phyloP scores from a whole-genome alignment of 176 grass and related monocot genomes.

The Phyllostachys edulis region DNA sequence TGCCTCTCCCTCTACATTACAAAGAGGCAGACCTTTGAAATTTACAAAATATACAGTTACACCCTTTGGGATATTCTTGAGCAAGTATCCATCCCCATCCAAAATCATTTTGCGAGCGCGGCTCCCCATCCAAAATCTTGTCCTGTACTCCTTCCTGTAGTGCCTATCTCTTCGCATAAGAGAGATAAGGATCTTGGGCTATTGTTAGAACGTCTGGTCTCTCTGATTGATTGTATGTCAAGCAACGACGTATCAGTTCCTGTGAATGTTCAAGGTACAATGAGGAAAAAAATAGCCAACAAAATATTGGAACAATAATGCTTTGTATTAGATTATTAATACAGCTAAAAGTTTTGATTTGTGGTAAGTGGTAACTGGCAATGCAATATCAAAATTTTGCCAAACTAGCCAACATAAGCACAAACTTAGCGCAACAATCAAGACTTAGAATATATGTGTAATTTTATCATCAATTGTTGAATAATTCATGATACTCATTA shows the following conservation, averaged over 20 bases:
- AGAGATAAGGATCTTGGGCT: slow-evolving; percentile 90
- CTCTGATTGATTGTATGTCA: slow-evolving; percentile 96
- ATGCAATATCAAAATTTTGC: slow-evolving; percentile 7
- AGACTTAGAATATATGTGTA: background rate
- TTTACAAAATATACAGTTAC: slow-evolving; percentile 84
- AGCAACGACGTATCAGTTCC: slow-evolving; percentile 88
- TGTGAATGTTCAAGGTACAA: slow-evolving; percentile 35
- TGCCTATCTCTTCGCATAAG: slow-evolving; percentile 84
- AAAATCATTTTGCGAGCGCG: slow-evolving; percentile 27
- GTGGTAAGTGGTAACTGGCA: background rate
- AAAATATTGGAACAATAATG: background rate
- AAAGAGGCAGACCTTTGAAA: slow-evolving; percentile 45
- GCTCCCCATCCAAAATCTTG: slow-evolving; percentile 19
- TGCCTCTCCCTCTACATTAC: slow-evolving; percentile 25
- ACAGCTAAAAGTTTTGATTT: slow-evolving; percentile 3
- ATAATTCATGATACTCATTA: background rate
- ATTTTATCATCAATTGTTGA: slow-evolving; percentile 2
- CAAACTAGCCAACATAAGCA: slow-evolving; percentile 15
- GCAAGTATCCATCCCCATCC: background rate
- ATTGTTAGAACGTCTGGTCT: slow-evolving; percentile 93
- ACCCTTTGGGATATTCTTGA: slow-evolving; percentile 43
- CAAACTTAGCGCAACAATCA: background rate
- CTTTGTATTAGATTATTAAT: background rate
- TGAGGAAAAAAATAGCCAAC: background rate
- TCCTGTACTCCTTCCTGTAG: background rate